Conservation (phyloP, 495 filamentous ascomycete species). For the Trichoderma virens region DNA sequence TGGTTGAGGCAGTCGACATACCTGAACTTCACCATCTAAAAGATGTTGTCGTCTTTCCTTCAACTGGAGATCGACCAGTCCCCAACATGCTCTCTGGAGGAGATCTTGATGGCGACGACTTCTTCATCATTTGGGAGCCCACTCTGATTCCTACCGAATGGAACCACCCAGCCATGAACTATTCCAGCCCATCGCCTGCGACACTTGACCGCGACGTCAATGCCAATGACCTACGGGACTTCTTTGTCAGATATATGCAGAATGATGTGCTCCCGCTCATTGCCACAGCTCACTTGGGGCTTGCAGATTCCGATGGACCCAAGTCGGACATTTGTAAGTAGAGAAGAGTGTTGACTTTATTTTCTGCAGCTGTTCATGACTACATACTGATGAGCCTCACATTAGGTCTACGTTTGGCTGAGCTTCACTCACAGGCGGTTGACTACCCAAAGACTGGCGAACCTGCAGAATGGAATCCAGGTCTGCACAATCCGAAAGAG, state of each 20-base stretch:
- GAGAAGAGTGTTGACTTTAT: constrained; percentile 44
- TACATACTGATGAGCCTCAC: not conserved
- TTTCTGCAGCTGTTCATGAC: not conserved
- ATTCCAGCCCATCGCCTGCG: constrained; percentile 44
- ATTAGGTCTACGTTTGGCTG: constrained; percentile 57
- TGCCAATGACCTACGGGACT: constrained; percentile 62
- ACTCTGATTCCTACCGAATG: constrained; percentile 62
- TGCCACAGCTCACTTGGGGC: constrained; percentile 75
- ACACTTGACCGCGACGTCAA: constrained; percentile 50
- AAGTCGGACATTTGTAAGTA: constrained; percentile 53
- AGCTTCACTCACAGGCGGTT: constrained; percentile 82
- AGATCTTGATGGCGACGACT: constrained; percentile 95
- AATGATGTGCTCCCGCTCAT: constrained; percentile 75
- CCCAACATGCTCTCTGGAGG: constrained; percentile 94
- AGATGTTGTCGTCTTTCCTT: constrained; percentile 82
- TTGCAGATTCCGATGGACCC: constrained; percentile 50
- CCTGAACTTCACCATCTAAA: constrained; percentile 63
- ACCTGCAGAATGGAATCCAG: constrained; percentile 57
- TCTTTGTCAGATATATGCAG: constrained; percentile 93
- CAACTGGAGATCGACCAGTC: constrained; percentile 74
- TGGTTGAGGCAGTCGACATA: constrained; percentile 76
- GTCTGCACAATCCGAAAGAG: constrained; percentile 42
- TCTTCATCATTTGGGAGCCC: constrained; percentile 85
- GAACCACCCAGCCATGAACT: constrained; percentile 70
- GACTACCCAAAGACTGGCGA: constrained; percentile 90